Evolutionary conservation across 345 rosid species (phyloP).

Genomic region (Eucalyptus caleyi): DNA sequence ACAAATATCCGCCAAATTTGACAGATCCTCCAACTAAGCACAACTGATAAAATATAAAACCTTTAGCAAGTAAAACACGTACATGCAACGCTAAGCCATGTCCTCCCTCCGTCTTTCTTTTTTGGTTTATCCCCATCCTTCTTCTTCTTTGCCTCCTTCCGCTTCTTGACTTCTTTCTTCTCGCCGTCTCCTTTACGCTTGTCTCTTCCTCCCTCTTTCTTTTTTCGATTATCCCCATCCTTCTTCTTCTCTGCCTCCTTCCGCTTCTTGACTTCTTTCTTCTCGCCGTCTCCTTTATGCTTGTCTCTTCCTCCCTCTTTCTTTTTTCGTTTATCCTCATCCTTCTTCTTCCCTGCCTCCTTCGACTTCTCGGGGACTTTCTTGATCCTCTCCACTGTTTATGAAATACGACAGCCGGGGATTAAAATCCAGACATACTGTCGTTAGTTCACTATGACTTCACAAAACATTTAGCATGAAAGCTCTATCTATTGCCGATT

Average conservation of each 20-base stretch:
- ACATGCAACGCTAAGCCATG: background rate
- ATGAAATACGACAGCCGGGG: background rate
- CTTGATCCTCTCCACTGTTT: constrained; percentile 9
- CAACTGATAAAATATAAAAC: background rate
- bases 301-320: background rate
- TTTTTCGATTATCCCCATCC: background rate
- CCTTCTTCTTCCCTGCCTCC: no score
- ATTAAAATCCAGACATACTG: background rate
- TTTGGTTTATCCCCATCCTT: no score
- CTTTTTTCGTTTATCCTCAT: background rate
- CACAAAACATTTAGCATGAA: background rate
- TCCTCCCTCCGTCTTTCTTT: no score
- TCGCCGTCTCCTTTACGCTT: background rate
- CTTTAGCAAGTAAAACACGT: background rate
- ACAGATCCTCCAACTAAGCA: background rate
- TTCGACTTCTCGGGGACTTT: background rate
- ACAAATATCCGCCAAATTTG: background rate
- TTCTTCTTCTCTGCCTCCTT: background rate
- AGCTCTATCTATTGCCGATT: background rate
- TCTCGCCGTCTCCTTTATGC: background rate
- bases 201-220: background rate
- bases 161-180: background rate
- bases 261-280: background rate
- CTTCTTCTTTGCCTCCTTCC: no score
- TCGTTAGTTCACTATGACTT: background rate